Evolutionary conservation across 768 basidiomycete species (phyloP), one percentile per base, ranked within the genome.

Genomic region (Pulveroboletus sp.): DNA sequence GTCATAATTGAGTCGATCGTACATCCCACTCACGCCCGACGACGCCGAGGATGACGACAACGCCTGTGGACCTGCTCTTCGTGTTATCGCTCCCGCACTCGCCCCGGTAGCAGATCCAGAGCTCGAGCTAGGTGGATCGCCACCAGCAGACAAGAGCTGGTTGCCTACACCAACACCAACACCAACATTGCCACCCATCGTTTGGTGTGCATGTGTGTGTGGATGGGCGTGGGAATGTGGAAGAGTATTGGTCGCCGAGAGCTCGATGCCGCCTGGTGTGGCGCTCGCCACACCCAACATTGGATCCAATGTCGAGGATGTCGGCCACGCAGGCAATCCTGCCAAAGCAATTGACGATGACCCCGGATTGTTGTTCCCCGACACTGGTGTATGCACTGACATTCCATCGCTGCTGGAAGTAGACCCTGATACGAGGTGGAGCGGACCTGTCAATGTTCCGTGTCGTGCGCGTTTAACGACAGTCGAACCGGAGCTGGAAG

Each of bases 261-360:
- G 66, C 30, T 69, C 66, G 15, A 68, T 57, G n/a, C 66, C 66
- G 10, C 66, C 66, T 0, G 65, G 66, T 6, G 66, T 62, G 13
- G 58, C 66, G 35, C 66, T 68, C 8, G 68, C 68, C 10, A 65
- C 58, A 15, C 55, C 64, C 40, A 68, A 40, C 67, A 69, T 68
- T 0, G 68, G 66, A 46, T 68, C 61, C 26, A 66, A 32, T 0
- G 61, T n/a, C 5, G 68, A 63, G 15, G 65, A 15, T 4, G 64
- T 62, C 11, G 66, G 66, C 66, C 68, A 69, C 3, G 68, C 64
- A 17, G 68, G 68, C 18, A 68, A 27, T 3, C 66, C 68, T 4
- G 62, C 62, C 24, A 66, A 48, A 0, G 63, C 51, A 10, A 65
- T 56, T 1, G 67, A 61, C 5, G 56, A 53, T 10, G 61, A 39